Conservation (phyloP, 1,284 basidiomycete genomes). For the Melampsora americana region DNA sequence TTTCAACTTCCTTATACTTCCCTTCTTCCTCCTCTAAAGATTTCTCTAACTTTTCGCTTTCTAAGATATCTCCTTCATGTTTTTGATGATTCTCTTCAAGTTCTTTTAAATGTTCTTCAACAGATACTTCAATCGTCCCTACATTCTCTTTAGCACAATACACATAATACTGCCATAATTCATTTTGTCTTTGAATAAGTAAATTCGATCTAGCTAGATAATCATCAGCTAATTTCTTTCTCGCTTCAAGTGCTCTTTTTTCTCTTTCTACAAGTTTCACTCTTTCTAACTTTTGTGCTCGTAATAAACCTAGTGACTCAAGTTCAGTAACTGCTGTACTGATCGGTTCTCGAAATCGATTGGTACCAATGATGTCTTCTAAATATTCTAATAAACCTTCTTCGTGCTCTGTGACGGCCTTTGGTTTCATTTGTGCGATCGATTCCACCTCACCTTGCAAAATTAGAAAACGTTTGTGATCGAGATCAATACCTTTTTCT, state of each 20-base stretch:
- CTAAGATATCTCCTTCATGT: conserved; percentile 50
- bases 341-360: conserved; percentile 81
- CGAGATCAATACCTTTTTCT: conserved; percentile 89
- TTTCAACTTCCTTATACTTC: conserved; percentile 67
- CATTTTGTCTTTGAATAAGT: conserved; percentile 50
- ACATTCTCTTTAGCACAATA: conserved; percentile 49
- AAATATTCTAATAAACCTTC: conserved; percentile 95
- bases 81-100: conserved; percentile 50
- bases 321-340: conserved; percentile 76
- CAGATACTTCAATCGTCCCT: conserved; percentile 47
- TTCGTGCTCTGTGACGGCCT: conserved; percentile 88
- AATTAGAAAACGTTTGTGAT: conserved; percentile 98
- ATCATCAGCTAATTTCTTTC: conserved; percentile 46
- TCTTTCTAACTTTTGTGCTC: conserved; percentile 78
- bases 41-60: conserved; percentile 50
- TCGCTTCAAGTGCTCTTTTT: conserved; percentile 76
- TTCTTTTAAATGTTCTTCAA: conserved; percentile 47
- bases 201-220: conserved; percentile 33
- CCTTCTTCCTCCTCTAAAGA: conserved; percentile 48
- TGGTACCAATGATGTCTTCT: conserved; percentile 96
- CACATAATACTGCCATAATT: conserved; percentile 52
- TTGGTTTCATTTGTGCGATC: conserved; percentile 98
- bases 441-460: conserved; percentile 98
- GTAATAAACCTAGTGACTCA: conserved; percentile 79
- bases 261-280: conserved; percentile 90